Percentiles rank a stretch among this genome's conserved stretches.
Evolutionary conservation across 306 rosid genomes (phyloP).

Genomic region (Clitoria ternatea): DNA sequence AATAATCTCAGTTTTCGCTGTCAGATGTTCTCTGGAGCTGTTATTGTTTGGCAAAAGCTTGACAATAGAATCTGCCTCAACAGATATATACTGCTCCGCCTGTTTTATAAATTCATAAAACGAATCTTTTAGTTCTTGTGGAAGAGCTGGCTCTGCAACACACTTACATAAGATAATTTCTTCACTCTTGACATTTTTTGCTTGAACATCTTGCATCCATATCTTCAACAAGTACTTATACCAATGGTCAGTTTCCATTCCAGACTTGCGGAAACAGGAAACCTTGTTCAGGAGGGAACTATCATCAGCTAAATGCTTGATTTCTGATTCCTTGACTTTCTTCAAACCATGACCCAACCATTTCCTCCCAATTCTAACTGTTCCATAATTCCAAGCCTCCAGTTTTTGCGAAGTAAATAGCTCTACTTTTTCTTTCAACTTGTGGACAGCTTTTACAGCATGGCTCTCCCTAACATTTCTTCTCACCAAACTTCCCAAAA

Average conservation of each 20-base stretch:
- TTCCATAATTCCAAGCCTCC: constrained; percentile 75
- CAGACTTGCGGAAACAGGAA: constrained; percentile 66
- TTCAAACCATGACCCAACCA: constrained; percentile 90
- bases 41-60: constrained; percentile 59
- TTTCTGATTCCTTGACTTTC: constrained; percentile 92
- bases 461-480: constrained; percentile 58
- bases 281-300: constrained; percentile 54
- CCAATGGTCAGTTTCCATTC: constrained; percentile 99
- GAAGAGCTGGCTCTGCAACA: constrained; percentile 71
- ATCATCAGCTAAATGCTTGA: constrained; percentile 61
- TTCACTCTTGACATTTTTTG: constrained; percentile 53
- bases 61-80: constrained; percentile 63
- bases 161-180: constrained; percentile 57
- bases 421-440: constrained; percentile 76
- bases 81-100: constrained; percentile 60
- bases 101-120: constrained; percentile 59
- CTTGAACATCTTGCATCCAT: constrained; percentile 75
- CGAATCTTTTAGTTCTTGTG: constrained; percentile 61
- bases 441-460: constrained; percentile 75
- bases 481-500: constrained; percentile 61
- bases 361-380: constrained; percentile 71
- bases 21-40: constrained; percentile 33
- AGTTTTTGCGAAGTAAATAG: constrained; percentile 65
- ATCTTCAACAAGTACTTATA: constrained; percentile 68
- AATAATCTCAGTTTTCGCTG: constrained; percentile 50